Evolutionary conservation across 495 filamentous ascomycete species (phyloP).

Genomic region (Neurospora cerealis): DNA sequence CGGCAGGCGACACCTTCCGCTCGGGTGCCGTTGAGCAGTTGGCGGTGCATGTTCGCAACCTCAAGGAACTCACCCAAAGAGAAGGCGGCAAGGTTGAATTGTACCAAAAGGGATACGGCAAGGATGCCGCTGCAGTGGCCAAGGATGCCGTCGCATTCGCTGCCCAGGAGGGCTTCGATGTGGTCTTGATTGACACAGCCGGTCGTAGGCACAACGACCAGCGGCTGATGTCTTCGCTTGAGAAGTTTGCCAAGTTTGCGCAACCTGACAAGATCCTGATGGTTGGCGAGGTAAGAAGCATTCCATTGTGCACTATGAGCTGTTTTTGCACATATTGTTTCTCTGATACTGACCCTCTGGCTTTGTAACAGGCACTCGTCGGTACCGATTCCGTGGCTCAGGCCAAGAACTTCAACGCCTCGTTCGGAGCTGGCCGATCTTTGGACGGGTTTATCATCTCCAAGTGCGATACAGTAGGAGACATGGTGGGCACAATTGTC

Average conservation of each 20-base stretch:
- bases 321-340: not conserved
- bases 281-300: conserved; percentile 68
- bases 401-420: conserved; percentile 88
- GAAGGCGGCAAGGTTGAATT: conserved; percentile 80
- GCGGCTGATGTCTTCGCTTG: conserved; percentile 84
- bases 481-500: conserved; percentile 95
- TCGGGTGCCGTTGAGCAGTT: conserved; percentile 96
- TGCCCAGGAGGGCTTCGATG: conserved; percentile 66
- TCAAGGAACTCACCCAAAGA: conserved; percentile 72
- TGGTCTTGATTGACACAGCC: conserved; percentile 94
- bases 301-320: not conserved
- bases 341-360: conserved; percentile 7
- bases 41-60: conserved; percentile 82
- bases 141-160: conserved; percentile 83
- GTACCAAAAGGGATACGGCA: conserved; percentile 95
- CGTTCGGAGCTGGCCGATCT: conserved; percentile 70
- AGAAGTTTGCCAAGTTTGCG: conserved; percentile 95
- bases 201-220: conserved; percentile 92
- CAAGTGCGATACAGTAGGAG: conserved; percentile 96
- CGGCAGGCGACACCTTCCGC: conserved; percentile 93
- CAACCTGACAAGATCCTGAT: conserved; percentile 96
- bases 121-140: conserved; percentile 90
- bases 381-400: conserved; percentile 91
- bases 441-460: conserved; percentile 95
- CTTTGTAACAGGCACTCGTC: conserved; percentile 56